Evolutionary conservation across 2,329 filamentous ascomycete species (phyloP).

Genomic region (Xylaria multiplex): DNA sequence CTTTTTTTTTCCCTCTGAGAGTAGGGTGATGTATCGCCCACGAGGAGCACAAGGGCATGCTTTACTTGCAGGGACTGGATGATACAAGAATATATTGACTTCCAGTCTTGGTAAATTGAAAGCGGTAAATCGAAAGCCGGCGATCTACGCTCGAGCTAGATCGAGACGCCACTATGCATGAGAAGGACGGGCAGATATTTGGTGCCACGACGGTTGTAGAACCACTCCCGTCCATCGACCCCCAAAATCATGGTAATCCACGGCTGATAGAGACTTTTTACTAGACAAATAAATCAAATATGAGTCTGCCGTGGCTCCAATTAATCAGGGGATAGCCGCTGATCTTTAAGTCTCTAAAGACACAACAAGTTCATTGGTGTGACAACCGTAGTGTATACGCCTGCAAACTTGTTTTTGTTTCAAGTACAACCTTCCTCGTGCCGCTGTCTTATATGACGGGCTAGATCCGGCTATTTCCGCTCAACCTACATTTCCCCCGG

Average conservation of each 20-base stretch:
- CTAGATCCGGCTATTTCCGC: slow-evolving; percentile 10
- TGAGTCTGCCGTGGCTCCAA: slow-evolving; percentile 24
- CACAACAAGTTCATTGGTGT: slow-evolving; percentile 12
- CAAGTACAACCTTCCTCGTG: neutral
- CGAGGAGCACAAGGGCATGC: neutral
- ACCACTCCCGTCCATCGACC: slow-evolving; percentile 1
- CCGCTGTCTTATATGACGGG: neutral
- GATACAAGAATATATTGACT: slow-evolving; percentile 11
- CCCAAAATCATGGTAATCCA: slow-evolving; percentile 2
- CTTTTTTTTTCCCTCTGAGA: neutral
- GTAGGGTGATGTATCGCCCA: neutral
- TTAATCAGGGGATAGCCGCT: slow-evolving; percentile 8
- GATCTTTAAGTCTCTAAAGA: slow-evolving; percentile 11
- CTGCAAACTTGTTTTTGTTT: neutral
- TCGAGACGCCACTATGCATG: slow-evolving; percentile 15
- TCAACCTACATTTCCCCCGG: neutral
- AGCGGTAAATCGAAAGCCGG: slow-evolving; percentile 3
- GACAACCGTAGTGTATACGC: neutral
- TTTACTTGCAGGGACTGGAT: neutral
- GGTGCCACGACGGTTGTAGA: slow-evolving; percentile 20
- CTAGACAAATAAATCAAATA: slow-evolving; percentile 31
- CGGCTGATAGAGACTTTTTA: slow-evolving; percentile 13
- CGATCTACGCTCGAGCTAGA: slow-evolving; percentile 5
- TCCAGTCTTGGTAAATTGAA: slow-evolving; percentile 3
- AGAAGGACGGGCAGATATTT: slow-evolving; percentile 1